Conservation (phyloP, 768 basidiomycete genomes). For the Lentinula lateritia region DNA sequence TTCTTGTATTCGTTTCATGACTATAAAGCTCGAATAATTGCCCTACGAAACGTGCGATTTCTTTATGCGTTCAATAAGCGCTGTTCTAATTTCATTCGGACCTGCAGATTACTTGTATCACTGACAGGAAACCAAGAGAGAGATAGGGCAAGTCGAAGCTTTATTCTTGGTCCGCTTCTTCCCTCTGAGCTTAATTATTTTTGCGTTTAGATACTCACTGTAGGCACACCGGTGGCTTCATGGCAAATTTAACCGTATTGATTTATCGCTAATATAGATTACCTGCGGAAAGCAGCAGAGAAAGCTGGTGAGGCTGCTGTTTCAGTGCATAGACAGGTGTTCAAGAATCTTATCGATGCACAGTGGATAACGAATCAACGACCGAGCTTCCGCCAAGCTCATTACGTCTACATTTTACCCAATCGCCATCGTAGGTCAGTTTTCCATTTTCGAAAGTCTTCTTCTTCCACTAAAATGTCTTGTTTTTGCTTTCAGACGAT, state of each 20-base stretch:
- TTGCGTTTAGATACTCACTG: background rate
- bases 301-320: background rate
- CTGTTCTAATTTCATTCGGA: background rate
- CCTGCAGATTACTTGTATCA: constrained; percentile 4
- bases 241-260: background rate
- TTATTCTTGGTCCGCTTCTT: background rate
- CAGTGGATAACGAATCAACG: background rate
- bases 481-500: constrained; percentile 20
- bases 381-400: background rate
- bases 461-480: background rate
- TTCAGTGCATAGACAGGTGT: background rate
- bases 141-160: background rate
- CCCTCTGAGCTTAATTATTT: background rate
- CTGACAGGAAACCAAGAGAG: background rate
- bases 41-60: background rate
- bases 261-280: background rate
- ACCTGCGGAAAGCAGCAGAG: background rate
- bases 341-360: constrained; percentile 2
- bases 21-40: constrained; percentile 4
- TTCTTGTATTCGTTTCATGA: constrained; percentile 7
- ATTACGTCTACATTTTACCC: constrained; percentile 5
- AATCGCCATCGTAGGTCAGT: constrained; percentile 1
- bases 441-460: background rate
- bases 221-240: background rate
- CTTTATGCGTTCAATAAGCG: background rate